Percentiles rank a stretch among this genome's conserved stretches.
Conservation (phyloP, 2,329 filamentous ascomycete species). For the Penicillium occitanis region DNA sequence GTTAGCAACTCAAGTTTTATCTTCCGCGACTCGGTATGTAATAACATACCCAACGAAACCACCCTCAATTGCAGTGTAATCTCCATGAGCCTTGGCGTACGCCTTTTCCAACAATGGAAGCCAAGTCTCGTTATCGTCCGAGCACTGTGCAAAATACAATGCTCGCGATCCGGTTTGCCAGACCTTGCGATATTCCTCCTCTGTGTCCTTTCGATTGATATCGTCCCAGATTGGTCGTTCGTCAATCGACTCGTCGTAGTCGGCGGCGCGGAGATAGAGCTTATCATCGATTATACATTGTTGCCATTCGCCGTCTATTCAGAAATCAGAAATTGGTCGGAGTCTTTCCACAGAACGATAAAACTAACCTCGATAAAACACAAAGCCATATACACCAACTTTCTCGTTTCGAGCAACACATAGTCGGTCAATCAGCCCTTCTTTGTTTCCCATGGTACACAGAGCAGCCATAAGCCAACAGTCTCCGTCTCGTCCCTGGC, state of each 20-base stretch:
- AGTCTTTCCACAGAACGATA: background rate
- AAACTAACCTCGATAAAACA: conserved; percentile 66
- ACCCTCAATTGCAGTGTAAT: conserved; percentile 72
- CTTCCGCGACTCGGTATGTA: background rate
- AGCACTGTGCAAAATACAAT: conserved; percentile 74
- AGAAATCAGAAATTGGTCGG: background rate
- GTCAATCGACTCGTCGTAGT: conserved; percentile 75
- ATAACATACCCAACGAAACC: conserved; percentile 62
- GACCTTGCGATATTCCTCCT: conserved; percentile 67
- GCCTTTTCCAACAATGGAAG: conserved; percentile 77
- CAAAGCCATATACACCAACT: conserved; percentile 81
- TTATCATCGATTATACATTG: conserved; percentile 91
- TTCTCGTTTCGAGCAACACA: conserved; percentile 72
- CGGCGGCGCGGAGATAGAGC: conserved; percentile 76
- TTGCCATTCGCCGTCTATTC: conserved; percentile 78
- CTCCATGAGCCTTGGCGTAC: conserved; percentile 80
- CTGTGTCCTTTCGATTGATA: conserved; percentile 70
- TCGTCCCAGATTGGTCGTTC: conserved; percentile 73
- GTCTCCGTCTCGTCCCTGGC: conserved; percentile 75
- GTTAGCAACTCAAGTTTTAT: background rate
- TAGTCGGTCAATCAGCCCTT: conserved; percentile 67
- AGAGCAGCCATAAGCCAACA: conserved; percentile 85
- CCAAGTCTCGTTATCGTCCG: conserved; percentile 78
- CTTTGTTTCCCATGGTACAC: conserved; percentile 72
- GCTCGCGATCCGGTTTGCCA: conserved; percentile 75